Percentiles rank a stretch among this genome's conserved stretches.
Conservation (phyloP, 140 eudicot species). For the Oenanthe javanica region DNA sequence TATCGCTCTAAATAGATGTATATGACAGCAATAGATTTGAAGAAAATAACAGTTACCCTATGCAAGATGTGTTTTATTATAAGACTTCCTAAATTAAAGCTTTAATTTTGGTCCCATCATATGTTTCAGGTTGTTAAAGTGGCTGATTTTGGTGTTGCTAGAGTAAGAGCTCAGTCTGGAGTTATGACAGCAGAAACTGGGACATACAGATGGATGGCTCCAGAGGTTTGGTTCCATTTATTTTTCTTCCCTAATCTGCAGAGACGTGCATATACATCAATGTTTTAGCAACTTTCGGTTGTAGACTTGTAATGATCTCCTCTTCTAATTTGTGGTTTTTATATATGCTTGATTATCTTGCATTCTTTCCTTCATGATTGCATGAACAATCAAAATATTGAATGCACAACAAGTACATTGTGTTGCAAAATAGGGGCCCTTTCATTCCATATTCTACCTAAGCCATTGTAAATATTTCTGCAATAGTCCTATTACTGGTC, state of each 20-base stretch:
- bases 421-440: not conserved
- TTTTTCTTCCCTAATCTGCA: not conserved
- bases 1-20: not conserved
- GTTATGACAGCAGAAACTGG: conserved; percentile 96
- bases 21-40: not conserved
- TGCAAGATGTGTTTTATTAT: not conserved
- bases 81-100: not conserved
- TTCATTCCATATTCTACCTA: not conserved
- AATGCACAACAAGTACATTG: not conserved
- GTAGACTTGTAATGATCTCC: not conserved
- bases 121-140: conserved; percentile 65
- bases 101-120: not conserved
- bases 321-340: not conserved
- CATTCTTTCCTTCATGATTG: not conserved
- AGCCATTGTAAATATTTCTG: not conserved
- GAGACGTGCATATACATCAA: not conserved
- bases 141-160: conserved; percentile 83
- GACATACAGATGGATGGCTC: conserved; percentile 93
- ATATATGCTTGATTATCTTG: not conserved
- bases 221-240: conserved; percentile 45
- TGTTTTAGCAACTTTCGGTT: not conserved
- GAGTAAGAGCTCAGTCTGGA: conserved; percentile 71
- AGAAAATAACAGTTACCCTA: not conserved
- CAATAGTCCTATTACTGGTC: not conserved
- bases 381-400: not conserved